Conservation (phyloP, 805 yeast genomes). For the Teunomyces stri region DNA sequence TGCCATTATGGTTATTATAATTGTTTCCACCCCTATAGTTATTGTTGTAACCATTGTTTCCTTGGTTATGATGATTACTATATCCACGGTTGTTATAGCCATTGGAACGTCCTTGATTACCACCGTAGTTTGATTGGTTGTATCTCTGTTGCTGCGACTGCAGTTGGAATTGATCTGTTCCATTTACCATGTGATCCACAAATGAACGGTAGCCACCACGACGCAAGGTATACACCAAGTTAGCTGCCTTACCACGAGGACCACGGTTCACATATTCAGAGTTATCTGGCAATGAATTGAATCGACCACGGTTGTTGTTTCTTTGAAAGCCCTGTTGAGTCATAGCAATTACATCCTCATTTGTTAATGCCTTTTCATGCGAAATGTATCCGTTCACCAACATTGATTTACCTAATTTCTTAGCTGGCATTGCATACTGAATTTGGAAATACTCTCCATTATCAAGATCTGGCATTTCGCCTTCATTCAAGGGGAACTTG, state of each 20-base stretch:
- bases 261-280: constrained; percentile 39
- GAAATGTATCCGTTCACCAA: constrained; percentile 75
- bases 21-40: constrained; percentile 9
- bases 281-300: constrained; percentile 29
- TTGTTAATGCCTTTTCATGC: constrained; percentile 56
- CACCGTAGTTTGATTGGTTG: constrained; percentile 11
- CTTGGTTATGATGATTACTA: constrained; percentile 11
- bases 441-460: constrained; percentile 41
- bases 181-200: constrained; percentile 13
- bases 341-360: constrained; percentile 47
- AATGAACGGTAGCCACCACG: constrained; percentile 39
- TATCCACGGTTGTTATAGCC: constrained; percentile 6
- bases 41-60: constrained; percentile 6
- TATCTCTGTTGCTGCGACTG: constrained; percentile 9
- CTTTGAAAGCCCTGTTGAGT: constrained; percentile 47
- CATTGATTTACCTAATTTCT: constrained; percentile 72
- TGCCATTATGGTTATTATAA: constrained; percentile 5
- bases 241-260: constrained; percentile 35
- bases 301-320: constrained; percentile 19
- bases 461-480: constrained; percentile 44
- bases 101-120: constrained; percentile 7
- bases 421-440: constrained; percentile 60
- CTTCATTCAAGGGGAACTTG: constrained; percentile 47
- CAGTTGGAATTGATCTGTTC: constrained; percentile 10
- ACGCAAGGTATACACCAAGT: constrained; percentile 31